Base-by-base conservation (phyloP, 73 alveolate species). In the Tetrahymena thermophila region DNA sequence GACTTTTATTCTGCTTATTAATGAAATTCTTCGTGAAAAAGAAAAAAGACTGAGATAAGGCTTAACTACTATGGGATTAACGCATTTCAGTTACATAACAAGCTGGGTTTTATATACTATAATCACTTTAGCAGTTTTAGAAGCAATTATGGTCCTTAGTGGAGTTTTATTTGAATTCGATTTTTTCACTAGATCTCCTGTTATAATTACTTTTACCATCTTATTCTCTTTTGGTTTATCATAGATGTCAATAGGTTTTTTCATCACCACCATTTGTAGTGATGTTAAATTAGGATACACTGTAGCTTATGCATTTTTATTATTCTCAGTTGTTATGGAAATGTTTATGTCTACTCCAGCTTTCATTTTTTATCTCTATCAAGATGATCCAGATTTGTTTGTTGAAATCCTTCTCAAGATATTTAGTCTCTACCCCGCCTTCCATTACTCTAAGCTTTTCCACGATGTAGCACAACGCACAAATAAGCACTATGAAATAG, bases 21-120 rank as follows among this genome's bases (percentile, higher is more conserved):
- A 96, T 37, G 99, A 98, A 57, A 93, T 98, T 34, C 94, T 96
- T 1, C 93, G 96, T 93, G 99, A 98, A 96, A 98, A 98, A 94
- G 99, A 98, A 25, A 94, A 93, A 43, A 95, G 95, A 42, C 96
- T 97, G 16, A 93, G 99, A 95, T 94, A 97, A 57, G 99, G 99
- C 17, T 84, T 97, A 35, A 42, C 94, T 14, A 96, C 97, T 42
- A 97, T 97, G 96, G 99, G 99, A 28, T 94, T 97, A 43, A 85
- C 96, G 5, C 98, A 96, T 40, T 35, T 89, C n/a, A 96, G 95
- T 2, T 97, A 93, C 84, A 97, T 98, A 97, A 56, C 94, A 38
- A 94, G 97, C 43, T 97, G 99, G 99, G 84, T 95, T 84, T 40
- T 97, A 3, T 85, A 96, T 34, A 97, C 97, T 1, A 50, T 96